A percentile compares a stretch with the other conserved stretches of the same genome.
phyloP scores from a whole-genome alignment of 1,139 yeast genomes.

The Candida tropicalis region DNA sequence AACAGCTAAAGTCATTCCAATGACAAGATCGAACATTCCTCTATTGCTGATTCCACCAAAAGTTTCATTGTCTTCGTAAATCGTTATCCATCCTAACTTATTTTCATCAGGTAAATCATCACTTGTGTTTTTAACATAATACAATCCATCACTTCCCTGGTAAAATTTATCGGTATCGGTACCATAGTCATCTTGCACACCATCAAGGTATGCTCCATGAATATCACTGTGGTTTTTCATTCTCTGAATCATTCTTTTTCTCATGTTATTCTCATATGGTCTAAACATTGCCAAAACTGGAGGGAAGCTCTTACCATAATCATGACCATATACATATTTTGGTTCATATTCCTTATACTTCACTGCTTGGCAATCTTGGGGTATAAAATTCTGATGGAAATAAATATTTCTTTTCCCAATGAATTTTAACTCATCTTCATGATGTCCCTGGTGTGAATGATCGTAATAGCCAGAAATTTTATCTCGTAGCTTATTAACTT shows the following conservation, averaged over 20 bases:
- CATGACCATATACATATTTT: constrained; percentile 36
- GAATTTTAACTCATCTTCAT: constrained; percentile 25
- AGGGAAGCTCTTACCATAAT: constrained; percentile 25
- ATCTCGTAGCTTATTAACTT: constrained; percentile 21
- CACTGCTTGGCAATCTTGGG: constrained; percentile 10
- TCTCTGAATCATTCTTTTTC: constrained; percentile 39
- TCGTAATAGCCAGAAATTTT: constrained; percentile 15
- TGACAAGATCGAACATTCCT: constrained; percentile 57
- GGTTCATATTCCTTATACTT: constrained; percentile 23
- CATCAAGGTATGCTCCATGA: constrained; percentile 22
- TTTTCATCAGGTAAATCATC: constrained; percentile 64
- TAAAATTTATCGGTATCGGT: constrained; percentile 39
- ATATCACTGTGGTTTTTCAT: constrained; percentile 21
- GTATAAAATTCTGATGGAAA: constrained; percentile 33
- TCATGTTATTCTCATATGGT: constrained; percentile 51
- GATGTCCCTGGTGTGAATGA: constrained; percentile 8
- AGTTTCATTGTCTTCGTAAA: constrained; percentile 48
- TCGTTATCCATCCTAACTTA: constrained; percentile 65
- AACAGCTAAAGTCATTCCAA: constrained; percentile 57
- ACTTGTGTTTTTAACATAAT: constrained; percentile 42
- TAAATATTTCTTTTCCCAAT: constrained; percentile 31
- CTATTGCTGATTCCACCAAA: constrained; percentile 24
- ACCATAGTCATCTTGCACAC: constrained; percentile 28
- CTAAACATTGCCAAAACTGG: constrained; percentile 54
- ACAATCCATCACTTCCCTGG: constrained; percentile 59